phyloP scores from a whole-genome alignment of 208 protist genomes.

The Spironucleus salmonicida region DNA sequence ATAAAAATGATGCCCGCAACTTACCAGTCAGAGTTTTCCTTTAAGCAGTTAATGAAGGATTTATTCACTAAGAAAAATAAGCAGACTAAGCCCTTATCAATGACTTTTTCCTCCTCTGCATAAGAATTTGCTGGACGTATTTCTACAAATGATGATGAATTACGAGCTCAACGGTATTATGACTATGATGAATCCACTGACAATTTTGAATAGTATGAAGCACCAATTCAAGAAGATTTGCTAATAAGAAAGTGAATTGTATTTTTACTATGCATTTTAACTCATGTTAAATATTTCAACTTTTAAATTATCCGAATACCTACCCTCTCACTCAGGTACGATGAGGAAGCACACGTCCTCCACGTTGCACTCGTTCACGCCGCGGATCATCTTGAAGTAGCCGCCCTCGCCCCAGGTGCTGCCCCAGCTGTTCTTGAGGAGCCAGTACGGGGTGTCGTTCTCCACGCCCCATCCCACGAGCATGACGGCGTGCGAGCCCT shows the following conservation, averaged over 20 bases:
- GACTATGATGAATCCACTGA: too few relatives aligned
- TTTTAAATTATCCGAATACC: not conserved
- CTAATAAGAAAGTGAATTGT: not conserved
- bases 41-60: too few relatives aligned
- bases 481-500: slow-evolving; percentile 52
- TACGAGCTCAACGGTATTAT: too few relatives aligned
- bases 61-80: too few relatives aligned
- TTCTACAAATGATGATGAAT: too few relatives aligned
- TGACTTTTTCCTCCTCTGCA: too few relatives aligned
- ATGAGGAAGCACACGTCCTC: slow-evolving; percentile 48
- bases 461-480: slow-evolving; percentile 52
- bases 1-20: too few relatives aligned
- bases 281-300: not conserved
- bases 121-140: too few relatives aligned
- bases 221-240: not conserved
- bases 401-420: slow-evolving; percentile 49
- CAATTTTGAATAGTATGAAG: too few relatives aligned
- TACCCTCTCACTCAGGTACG: slow-evolving; percentile 27
- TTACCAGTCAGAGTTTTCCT: too few relatives aligned
- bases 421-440: slow-evolving; percentile 50
- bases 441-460: slow-evolving; percentile 47
- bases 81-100: too few relatives aligned
- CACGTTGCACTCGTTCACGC: slow-evolving; percentile 53
- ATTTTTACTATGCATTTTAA: slow-evolving; percentile 7
- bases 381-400: slow-evolving; percentile 44